Evolutionary conservation across 805 yeast genomes (phyloP).

Genomic region (Lipomyces chichibuensis): DNA sequence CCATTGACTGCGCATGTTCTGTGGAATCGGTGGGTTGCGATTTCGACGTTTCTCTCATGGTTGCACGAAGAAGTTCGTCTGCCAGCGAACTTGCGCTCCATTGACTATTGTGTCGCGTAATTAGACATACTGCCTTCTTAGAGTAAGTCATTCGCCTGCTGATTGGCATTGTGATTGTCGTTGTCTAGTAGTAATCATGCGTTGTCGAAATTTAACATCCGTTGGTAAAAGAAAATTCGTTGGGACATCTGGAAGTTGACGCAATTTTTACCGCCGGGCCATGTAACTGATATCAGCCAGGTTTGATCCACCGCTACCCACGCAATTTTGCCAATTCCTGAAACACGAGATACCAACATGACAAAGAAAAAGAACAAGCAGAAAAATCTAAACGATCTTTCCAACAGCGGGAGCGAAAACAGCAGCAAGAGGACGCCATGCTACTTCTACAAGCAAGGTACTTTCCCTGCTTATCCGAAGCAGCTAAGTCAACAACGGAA

Average conservation of each 20-base stretch:
- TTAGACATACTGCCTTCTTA: not conserved
- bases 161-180: not conserved
- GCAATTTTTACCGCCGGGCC: too few species aligned
- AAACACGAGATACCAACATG: not conserved
- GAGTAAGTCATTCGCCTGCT: not conserved
- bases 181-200: not conserved
- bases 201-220: not conserved
- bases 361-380: slow-evolving; percentile 1
- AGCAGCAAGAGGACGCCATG: not conserved
- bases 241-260: not conserved
- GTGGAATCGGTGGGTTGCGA: not conserved
- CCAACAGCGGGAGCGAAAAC: not conserved
- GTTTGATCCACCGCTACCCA: too few species aligned
- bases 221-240: not conserved
- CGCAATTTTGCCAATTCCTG: not conserved
- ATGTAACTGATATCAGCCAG: too few species aligned
- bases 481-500: not conserved
- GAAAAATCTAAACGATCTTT: not conserved
- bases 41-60: not conserved
- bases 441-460: not conserved
- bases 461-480: not conserved
- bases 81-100: slow-evolving; percentile 7
- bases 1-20: not conserved
- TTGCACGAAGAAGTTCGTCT: slow-evolving; percentile 1
- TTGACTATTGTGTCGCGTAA: not conserved